These are phyloP conservation scores for Trichosporon sp. DNA, from an alignment of 1,284 basidiomycete genomes.

Conservation along the genomic window DNA sequence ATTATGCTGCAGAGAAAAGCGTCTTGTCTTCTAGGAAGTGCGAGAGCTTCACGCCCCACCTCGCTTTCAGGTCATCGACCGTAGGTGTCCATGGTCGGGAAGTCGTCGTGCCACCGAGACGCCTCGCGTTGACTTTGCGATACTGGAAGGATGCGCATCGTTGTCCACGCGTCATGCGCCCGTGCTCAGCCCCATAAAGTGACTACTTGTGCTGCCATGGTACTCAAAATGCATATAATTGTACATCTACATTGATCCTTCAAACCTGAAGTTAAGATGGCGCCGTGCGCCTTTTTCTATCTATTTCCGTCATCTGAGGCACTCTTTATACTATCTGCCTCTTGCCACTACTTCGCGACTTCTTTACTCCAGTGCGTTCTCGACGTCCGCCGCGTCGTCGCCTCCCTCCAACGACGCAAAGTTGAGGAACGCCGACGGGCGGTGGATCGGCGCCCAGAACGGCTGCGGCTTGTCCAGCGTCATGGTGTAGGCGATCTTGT, in stretches of 20 bases:
- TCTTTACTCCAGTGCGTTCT: constrained; percentile 56
- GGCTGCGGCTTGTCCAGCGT: constrained; percentile 81
- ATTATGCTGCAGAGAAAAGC: too few relatives aligned
- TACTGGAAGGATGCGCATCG: too few relatives aligned
- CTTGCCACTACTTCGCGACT: not conserved
- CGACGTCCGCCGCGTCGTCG: constrained; percentile 83
- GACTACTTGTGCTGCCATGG: too few relatives aligned
- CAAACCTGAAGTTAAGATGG: not conserved
- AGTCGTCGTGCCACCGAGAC: too few relatives aligned
- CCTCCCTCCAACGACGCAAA: constrained; percentile 72
- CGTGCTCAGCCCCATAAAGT: too few relatives aligned
- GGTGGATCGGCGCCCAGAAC: constrained; percentile 95
- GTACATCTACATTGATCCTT: not conserved
- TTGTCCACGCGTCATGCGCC: too few relatives aligned
- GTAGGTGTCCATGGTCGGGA: too few relatives aligned
- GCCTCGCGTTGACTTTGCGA: too few relatives aligned
- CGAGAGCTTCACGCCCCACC: too few relatives aligned
- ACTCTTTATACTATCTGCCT: not conserved
- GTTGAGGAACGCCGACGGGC: constrained; percentile 82
- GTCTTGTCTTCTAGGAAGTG: too few relatives aligned
- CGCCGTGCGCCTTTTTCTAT: not conserved
- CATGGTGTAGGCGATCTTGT: constrained; percentile 76
- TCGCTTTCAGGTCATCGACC: too few relatives aligned
- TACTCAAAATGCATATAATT: not conserved
- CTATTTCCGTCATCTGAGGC: not conserved